Base-by-base conservation (phyloP, 169 alveolate species). In the Plasmodium coatneyi region DNA sequence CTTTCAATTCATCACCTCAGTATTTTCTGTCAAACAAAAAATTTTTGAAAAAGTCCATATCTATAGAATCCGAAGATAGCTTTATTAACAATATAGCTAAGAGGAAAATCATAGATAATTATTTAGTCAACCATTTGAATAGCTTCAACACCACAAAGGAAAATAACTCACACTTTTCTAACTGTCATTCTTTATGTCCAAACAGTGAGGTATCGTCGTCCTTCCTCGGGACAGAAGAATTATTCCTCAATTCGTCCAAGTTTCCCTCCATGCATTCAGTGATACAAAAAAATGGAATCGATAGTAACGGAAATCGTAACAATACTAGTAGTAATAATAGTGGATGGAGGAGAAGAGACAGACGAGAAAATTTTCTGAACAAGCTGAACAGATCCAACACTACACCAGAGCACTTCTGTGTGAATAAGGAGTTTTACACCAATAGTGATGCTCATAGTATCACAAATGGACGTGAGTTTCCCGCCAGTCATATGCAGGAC, bases 231-330 rank as follows among this genome's bases (percentile, higher is more conserved):
- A 78, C 93, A 43, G 93, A 84, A 84, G 93, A 84, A 84, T 76
- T 84, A 66, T 84, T 74, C 79, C 79, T 84, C 66, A 84, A 84
- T 72, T 84, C 93, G 36, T 84, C 93, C 22, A 84, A 84, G 66
- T 84, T 74, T 5, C 93, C 93, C 10, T 84, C 93, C 66, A 84
- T 84, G 86, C 93, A 84, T 84, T 84, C 93, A 32, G 93, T 84
- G 79, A 70, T 70, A 32, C 56, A 52, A 32, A 84, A 78, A 54
- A 52, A 76, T 84, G 39, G 28, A 4, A 66, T 74, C 36, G 80
- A 84, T 6, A 43, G 30, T 43, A 74, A 49, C 36, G 19, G 4
- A 16, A 28, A 22, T 28, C 30, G 76, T 10, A 66, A 66, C 19
- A 28, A 66, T 66, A 66, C n/a, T 10, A 66, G 76, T 66, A 66